Evolutionary conservation across 2,329 filamentous ascomycete species (phyloP), one percentile per base, ranked within the genome.

Genomic region (Xylariaceae sp.): DNA sequence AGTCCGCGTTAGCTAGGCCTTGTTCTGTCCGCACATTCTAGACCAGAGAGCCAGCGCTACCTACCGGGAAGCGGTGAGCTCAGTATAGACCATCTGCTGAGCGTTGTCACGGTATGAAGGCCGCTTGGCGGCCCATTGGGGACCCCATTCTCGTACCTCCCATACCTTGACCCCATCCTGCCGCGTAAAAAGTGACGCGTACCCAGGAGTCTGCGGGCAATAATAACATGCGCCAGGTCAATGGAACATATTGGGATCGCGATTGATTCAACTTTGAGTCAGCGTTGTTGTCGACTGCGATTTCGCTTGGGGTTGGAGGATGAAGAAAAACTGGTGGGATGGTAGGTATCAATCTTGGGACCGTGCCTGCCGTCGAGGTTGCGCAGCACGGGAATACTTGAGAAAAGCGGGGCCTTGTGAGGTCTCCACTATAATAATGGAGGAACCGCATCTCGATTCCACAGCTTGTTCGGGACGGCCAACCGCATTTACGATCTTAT

Each of bases 81-180:
- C 56, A 86, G 75, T 62, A 91, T 84, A 39, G 89, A 95, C 92
- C 92, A 96, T 62, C 92, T 79, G 70, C 86, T 86, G 58, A 96
- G 74, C 40, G 86, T 83, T 15, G 89, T 95, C 55, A 88, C 71
- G 1, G 89, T 95, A 62, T 69, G 62, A 13, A 51, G 51, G 46
- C 52, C 46, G 44, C 59, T 59, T 7, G 53, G 44, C 37, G 55
- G 32, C 51, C 63, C 62, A 55, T 57, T 58, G 8, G 53, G 19
- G 34, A 55, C 53, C 21, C 56, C 60, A 45, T 57, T 56, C 36
- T 55, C 53, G 52, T 62, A 61, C 48, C 62, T 56, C 36, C 54
- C 51, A 53, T 63, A 63, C 47, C 61, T 55, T 54, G 61, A 62
- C 29, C 63, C 62, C 65, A 67, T 65, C 18, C 32, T 62, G 51